Evolutionary conservation across 306 rosid genomes (phyloP), one percentile per base, ranked within the genome.

Genomic region (Alnus rubra): DNA sequence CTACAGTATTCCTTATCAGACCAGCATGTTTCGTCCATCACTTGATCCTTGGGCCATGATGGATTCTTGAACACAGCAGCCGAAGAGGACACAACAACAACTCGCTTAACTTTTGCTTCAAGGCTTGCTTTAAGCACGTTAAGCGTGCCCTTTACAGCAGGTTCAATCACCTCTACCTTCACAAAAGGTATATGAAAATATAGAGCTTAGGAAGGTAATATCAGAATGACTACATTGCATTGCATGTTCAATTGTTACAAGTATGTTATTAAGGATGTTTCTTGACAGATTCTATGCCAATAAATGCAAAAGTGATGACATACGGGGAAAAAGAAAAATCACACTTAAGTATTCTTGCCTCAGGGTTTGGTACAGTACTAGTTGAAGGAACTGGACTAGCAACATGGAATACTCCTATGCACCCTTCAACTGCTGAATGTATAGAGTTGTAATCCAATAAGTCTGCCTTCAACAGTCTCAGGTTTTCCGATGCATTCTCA

Each of bases 371-470:
- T 52, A 23, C 28, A 33, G 37, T 33, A 48, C 77, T 7, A 1
- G 75, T 35, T 9, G 89, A 71, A 51, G 89, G 91, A 5, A 85
- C 89, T 69, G 91, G 91, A 67, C 88, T 4, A 65, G 91, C 91
- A 74, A 86, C 86, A 65, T 88, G 91, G 59, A 85, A 88, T 83
- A 85, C 91, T 15, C 79, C 88, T 74, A 39, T 23, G 67, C 88
- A 88, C 31, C 91, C 88, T 63, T 18, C 55, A 70, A 88, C 73
- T 64, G 89, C 86, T 0, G 84, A 65, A 74, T 8, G 30, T 14
- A 88, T 45, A 58, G 87, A 83, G 28, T 76, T 79, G 1, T 86
- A 86, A 47, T 49, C 52, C 42, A 83, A 64, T 59, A 83, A 23
- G 64, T 83, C 89, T 51, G 86, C 88, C 42, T 76, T 74, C 72